Conservation (phyloP, 352 stramenopile genomes). For the Globisporangium irregulare region DNA sequence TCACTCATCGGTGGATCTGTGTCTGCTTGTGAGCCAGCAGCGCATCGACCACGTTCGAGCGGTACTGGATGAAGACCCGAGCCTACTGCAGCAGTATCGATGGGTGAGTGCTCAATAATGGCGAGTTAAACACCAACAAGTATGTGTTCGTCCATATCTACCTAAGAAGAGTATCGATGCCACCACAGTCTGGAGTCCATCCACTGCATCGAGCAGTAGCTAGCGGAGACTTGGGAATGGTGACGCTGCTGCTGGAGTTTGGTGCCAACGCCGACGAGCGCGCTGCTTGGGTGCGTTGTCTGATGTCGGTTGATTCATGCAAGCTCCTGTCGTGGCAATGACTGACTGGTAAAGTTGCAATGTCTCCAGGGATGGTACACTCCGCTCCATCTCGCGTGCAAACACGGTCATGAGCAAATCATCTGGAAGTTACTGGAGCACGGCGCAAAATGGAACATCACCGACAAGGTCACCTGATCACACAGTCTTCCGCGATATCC, state of each 20-base stretch:
- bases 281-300: slow-evolving; percentile 48
- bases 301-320: neutral
- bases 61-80: slow-evolving; percentile 29
- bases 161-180: neutral
- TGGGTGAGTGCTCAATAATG: slow-evolving; percentile 39
- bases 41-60: slow-evolving; percentile 32
- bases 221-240: slow-evolving; percentile 36
- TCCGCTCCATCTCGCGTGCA: slow-evolving; percentile 74
- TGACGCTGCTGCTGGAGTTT: slow-evolving; percentile 40
- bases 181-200: slow-evolving; percentile 51
- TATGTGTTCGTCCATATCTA: neutral
- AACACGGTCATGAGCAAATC: slow-evolving; percentile 51
- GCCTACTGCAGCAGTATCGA: slow-evolving; percentile 42
- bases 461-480: slow-evolving; percentile 44
- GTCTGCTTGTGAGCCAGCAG: slow-evolving; percentile 50
- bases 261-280: slow-evolving; percentile 54
- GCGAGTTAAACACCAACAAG: neutral
- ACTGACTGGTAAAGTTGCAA: neutral
- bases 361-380: slow-evolving; percentile 66
- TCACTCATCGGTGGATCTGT: slow-evolving; percentile 30
- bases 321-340: neutral
- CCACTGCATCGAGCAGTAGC: slow-evolving; percentile 65
- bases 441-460: slow-evolving; percentile 50
- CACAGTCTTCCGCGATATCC: too few species aligned
- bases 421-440: slow-evolving; percentile 64